Conservation (phyloP, 2,329 filamentous ascomycete genomes). For the Grosmannia huntii region DNA sequence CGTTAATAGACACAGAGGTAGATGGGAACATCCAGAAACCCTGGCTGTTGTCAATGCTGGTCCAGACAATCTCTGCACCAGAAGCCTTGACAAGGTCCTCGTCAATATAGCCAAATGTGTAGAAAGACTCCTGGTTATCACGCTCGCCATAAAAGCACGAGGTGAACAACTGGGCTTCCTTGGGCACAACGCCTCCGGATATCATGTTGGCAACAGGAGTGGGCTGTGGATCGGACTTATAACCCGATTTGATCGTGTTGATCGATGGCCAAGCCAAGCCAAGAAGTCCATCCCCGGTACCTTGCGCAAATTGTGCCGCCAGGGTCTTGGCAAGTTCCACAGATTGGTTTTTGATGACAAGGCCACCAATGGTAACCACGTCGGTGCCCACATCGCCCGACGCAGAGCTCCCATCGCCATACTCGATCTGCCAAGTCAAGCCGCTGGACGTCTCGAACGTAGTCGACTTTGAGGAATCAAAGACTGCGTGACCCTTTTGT, state of each 20-base stretch:
- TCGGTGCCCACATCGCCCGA: constrained; percentile 54
- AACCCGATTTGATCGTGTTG: constrained; percentile 40
- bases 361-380: constrained; percentile 45
- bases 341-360: constrained; percentile 47
- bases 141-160: constrained; percentile 46
- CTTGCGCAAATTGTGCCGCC: constrained; percentile 42
- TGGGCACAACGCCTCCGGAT: constrained; percentile 28
- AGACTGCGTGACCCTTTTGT: constrained; percentile 37
- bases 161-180: constrained; percentile 46
- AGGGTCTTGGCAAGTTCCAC: constrained; percentile 51
- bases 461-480: constrained; percentile 46
- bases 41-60: constrained; percentile 43
- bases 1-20: constrained; percentile 42
- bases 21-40: constrained; percentile 60
- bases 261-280: constrained; percentile 53
- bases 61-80: constrained; percentile 43
- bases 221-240: constrained; percentile 33
- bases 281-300: constrained; percentile 50
- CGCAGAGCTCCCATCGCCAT: constrained; percentile 56
- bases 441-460: constrained; percentile 39
- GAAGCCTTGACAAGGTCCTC: constrained; percentile 42
- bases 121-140: constrained; percentile 45
- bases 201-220: constrained; percentile 63
- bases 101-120: constrained; percentile 63
- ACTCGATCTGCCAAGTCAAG: constrained; percentile 51